These are phyloP conservation scores for Trichosporon faecale DNA, from an alignment of 1,284 basidiomycete genomes.

Conservation along the genomic window DNA sequence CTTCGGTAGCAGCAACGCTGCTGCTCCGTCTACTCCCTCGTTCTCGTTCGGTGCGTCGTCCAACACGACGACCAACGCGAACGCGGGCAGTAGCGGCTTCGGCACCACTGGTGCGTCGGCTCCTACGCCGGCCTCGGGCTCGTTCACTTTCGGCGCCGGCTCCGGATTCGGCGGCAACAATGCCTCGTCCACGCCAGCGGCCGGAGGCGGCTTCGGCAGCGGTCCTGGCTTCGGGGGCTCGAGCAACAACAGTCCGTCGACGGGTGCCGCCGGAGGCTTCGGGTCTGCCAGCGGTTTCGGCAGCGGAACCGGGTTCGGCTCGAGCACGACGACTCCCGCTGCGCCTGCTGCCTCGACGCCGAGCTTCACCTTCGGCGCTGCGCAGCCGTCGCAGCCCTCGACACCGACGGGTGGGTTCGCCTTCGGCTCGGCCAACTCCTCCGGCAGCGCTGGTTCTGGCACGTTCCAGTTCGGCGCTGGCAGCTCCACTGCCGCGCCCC, in stretches of 20 bases:
- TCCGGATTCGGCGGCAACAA: slow-evolving; percentile 12
- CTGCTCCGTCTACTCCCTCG: not conserved
- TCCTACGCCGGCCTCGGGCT: not conserved
- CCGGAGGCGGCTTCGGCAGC: slow-evolving; percentile 16
- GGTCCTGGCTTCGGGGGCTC: not conserved
- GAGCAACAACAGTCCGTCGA: not conserved
- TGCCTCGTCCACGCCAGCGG: slow-evolving; percentile 14
- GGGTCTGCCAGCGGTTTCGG: not conserved
- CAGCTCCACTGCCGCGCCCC: not conserved
- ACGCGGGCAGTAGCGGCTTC: not conserved
- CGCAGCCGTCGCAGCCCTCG: slow-evolving; percentile 4
- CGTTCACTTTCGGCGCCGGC: slow-evolving; percentile 11
- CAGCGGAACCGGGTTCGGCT: not conserved
- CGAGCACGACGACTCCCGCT: not conserved
- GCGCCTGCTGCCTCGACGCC: slow-evolving; percentile 3
- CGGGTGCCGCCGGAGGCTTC: not conserved
- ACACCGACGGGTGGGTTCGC: slow-evolving; percentile 2
- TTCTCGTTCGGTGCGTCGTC: slow-evolving; percentile 13
- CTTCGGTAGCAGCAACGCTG: not conserved
- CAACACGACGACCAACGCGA: not conserved
- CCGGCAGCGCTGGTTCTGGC: not conserved
- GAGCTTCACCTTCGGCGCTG: slow-evolving; percentile 7
- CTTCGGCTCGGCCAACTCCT: slow-evolving; percentile 2
- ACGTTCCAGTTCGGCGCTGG: slow-evolving; percentile 11
- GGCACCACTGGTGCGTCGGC: not conserved